Evolutionary conservation across 306 rosid species (phyloP), one percentile per base, ranked within the genome.

Genomic region (Prunus salicina): DNA sequence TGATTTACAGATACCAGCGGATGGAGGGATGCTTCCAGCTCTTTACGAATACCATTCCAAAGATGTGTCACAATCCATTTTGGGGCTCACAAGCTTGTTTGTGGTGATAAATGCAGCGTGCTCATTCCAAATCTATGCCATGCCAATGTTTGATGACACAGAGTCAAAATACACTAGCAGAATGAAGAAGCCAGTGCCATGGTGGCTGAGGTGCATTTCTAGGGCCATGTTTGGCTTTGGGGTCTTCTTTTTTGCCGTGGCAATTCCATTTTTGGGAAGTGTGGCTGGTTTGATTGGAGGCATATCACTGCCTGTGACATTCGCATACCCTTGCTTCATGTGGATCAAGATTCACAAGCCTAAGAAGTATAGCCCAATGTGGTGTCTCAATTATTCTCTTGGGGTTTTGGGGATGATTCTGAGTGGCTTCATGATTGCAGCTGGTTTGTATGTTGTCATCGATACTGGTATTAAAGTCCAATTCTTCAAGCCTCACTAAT

Each of bases 301-400:
- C 8, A 74, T 88, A 0, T 77, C 89, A 0, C 18, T 88, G 83
- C 92, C 92, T 0, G 87, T 88, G 43, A 86, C 92, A 2, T 78
- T 86, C 22, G 89, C 83, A 0, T 88, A 79, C 69, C 92, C 92
- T 5, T 84, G 89, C 34, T 88, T 84, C 78, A 81, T 86, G 92
- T 88, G 92, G 89, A 73, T 86, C 51, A 83, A 83, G 86, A 72
- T 86, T 24, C 84, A 88, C 76, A 86, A 84, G 79, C 92, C 92
- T 0, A 77, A 77, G 66, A 65, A 6, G 50, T 82, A 50, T 11
- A 25, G 87, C 41, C 67, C 77, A 1, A 82, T 80, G 60, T 91
- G 97, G 97, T 82, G 83, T 45, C 64, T 89, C 41, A 91, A 91
- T 22, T 89, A 93, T 95, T 68, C 78, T 19, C 84, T 91, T 27